Evolutionary conservation across 768 basidiomycete genomes (phyloP).

Genomic region (Lactarius evosmus): DNA sequence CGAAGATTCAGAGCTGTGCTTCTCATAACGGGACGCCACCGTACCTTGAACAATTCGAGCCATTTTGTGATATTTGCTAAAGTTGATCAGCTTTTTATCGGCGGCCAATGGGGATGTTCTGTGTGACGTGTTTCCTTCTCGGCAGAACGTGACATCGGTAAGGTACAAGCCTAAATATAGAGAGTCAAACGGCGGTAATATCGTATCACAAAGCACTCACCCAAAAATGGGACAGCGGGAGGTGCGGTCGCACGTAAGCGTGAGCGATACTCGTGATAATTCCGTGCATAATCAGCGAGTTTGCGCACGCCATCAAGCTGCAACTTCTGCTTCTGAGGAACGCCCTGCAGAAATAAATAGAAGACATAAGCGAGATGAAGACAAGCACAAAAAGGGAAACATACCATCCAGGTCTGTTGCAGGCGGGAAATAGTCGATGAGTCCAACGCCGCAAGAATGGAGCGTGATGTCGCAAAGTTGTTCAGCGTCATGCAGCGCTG

Average conservation of each 20-base stretch:
- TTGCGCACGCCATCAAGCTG: constrained; percentile 78
- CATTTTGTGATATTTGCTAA: constrained; percentile 93
- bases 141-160: constrained; percentile 92
- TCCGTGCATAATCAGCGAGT: constrained; percentile 87
- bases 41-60: constrained; percentile 79
- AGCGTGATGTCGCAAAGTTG: constrained; percentile 91
- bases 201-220: constrained; percentile 39
- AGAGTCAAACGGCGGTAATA: constrained; percentile 11
- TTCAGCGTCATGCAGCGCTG: constrained; percentile 81
- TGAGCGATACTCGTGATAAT: constrained; percentile 88
- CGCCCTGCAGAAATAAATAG: constrained; percentile 47
- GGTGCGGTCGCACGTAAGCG: constrained; percentile 84
- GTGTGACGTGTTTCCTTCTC: constrained; percentile 88
- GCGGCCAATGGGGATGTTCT: constrained; percentile 74
- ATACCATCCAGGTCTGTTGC: constrained; percentile 89
- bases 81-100: constrained; percentile 83
- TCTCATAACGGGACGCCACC: constrained; percentile 8
- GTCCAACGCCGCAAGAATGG: constrained; percentile 91
- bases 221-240: constrained; percentile 94
- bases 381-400: constrained; percentile 33
- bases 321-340: constrained; percentile 79
- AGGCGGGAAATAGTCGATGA: constrained; percentile 92
- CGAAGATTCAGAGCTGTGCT: not conserved
- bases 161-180: constrained; percentile 65
- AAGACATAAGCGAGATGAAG: constrained; percentile 6